These are phyloP conservation scores for Kandelia obovata DNA, from an alignment of 345 rosid species.

Conservation along the genomic window DNA sequence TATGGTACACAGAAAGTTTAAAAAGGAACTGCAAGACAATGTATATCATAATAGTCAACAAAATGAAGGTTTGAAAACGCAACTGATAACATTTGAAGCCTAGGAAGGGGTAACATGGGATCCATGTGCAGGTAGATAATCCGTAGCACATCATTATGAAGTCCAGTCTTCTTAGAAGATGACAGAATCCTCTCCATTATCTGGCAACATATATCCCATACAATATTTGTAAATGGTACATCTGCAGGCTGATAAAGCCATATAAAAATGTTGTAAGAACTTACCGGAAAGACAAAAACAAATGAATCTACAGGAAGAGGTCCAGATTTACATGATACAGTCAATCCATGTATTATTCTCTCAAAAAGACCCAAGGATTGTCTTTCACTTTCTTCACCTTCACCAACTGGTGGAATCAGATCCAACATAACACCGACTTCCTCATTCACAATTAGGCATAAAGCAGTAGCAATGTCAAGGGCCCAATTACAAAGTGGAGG, in stretches of 20 bases:
- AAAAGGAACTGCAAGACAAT: neutral
- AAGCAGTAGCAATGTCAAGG: slow-evolving; percentile 86
- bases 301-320: slow-evolving; percentile 97
- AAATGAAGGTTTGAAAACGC: slow-evolving; percentile 17
- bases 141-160: slow-evolving; percentile 81
- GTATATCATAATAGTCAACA: neutral
- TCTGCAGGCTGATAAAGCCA: neutral
- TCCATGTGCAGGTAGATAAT: slow-evolving; percentile 86
- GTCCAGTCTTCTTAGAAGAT: slow-evolving; percentile 70
- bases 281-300: slow-evolving; percentile 85
- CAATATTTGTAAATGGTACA: slow-evolving; percentile 11
- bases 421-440: slow-evolving; percentile 52
- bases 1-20: slow-evolving; percentile 6
- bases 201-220: slow-evolving; percentile 37
- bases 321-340: slow-evolving; percentile 74
- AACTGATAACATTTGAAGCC: slow-evolving; percentile 94
- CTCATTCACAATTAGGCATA: slow-evolving; percentile 63
- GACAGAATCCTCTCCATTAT: slow-evolving; percentile 82
- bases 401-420: slow-evolving; percentile 42
- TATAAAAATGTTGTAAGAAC: slow-evolving; percentile 19
- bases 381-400: slow-evolving; percentile 47
- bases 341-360: slow-evolving; percentile 65
- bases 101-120: slow-evolving; percentile 87
- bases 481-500: slow-evolving; percentile 92
- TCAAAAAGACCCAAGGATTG: slow-evolving; percentile 64